Conservation (phyloP, 805 yeast species). For the Teunomyces pallodes region DNA sequence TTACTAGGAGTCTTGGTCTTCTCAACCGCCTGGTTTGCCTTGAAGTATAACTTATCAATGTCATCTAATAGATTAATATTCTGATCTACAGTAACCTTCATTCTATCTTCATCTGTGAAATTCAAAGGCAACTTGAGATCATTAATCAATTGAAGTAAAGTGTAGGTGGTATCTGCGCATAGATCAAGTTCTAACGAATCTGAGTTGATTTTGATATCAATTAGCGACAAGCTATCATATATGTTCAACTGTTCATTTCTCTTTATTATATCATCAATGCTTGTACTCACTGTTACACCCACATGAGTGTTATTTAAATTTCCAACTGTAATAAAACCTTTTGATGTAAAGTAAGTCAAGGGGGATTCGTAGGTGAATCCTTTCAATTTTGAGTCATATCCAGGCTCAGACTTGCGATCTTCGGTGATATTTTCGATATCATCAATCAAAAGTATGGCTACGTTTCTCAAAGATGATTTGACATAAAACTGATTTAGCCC, state of each 20-base stretch:
- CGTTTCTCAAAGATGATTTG: conserved; percentile 48
- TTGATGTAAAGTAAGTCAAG: conserved; percentile 34
- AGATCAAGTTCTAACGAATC: conserved; percentile 51
- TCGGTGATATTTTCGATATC: conserved; percentile 31
- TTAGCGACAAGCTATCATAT: conserved; percentile 20
- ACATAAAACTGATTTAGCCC: conserved; percentile 29
- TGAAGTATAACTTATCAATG: conserved; percentile 20
- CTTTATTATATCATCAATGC: conserved; percentile 17
- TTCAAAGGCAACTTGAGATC: conserved; percentile 71
- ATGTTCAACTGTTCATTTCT: conserved; percentile 19
- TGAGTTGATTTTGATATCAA: conserved; percentile 47
- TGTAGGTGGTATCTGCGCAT: conserved; percentile 84
- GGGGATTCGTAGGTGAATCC: conserved; percentile 24
- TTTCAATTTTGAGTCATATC: conserved; percentile 1
- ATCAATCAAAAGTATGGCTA: conserved; percentile 61
- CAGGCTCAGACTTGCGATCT: background rate
- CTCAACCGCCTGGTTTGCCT: background rate
- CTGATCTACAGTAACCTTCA: conserved; percentile 34
- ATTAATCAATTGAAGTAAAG: conserved; percentile 61
- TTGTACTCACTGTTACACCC: conserved; percentile 29
- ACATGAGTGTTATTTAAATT: conserved; percentile 37
- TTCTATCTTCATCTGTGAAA: conserved; percentile 60
- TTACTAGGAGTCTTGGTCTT: background rate
- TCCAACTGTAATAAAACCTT: conserved; percentile 58
- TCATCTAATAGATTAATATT: conserved; percentile 42